Conservation (phyloP, 805 yeast genomes). For the Pichia thaimueangensis region DNA sequence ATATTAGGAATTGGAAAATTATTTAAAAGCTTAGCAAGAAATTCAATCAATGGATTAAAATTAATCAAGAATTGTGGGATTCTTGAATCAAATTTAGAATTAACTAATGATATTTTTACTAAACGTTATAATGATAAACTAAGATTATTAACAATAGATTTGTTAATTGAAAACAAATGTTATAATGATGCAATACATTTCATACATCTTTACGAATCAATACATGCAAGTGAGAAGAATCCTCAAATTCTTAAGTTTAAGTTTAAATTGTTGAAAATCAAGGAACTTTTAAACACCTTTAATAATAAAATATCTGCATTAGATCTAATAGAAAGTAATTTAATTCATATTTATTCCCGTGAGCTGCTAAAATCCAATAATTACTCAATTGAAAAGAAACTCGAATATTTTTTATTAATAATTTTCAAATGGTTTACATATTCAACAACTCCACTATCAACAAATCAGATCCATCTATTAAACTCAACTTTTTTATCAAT, state of each 20-base stretch:
- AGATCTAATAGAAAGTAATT: background rate
- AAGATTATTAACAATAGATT: constrained; percentile 16
- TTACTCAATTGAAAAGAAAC: constrained; percentile 1
- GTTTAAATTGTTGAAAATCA: constrained; percentile 7
- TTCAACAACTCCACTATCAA: background rate
- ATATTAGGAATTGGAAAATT: constrained; percentile 7
- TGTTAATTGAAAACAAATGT: constrained; percentile 14
- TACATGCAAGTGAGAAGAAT: background rate
- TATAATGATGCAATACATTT: constrained; percentile 14
- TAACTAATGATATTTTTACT: constrained; percentile 5
- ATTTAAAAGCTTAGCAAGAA: constrained; percentile 1
- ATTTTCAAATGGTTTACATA: constrained; percentile 7
- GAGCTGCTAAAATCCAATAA: constrained; percentile 5
- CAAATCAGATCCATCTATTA: constrained; percentile 8
- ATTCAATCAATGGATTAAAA: constrained; percentile 1
- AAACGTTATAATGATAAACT: constrained; percentile 15
- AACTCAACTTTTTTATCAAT: constrained; percentile 11
- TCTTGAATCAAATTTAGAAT: background rate
- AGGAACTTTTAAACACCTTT: background rate
- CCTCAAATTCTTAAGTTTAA: background rate
- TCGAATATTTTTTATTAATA: constrained; percentile 14
- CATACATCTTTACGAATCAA: constrained; percentile 7
- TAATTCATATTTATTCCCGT: constrained; percentile 6
- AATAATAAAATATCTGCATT: background rate
- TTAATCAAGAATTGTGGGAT: constrained; percentile 12